Evolutionary conservation across 140 eudicot genomes (phyloP), one percentile per base, ranked within the genome.

Genomic region (Cichorium intybus): DNA sequence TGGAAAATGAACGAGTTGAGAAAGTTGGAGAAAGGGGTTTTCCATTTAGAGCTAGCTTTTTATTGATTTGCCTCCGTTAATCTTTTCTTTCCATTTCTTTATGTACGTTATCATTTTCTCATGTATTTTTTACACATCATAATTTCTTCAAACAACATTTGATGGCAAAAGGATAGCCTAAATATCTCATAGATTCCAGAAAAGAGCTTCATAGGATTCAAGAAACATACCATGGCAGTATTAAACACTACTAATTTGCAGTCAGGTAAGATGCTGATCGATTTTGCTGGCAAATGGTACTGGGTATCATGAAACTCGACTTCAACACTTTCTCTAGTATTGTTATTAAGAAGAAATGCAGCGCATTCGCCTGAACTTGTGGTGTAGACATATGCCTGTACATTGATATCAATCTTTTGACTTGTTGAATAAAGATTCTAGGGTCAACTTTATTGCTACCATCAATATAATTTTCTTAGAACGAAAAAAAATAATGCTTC

Each of bases 251-350:
- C 87, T 28, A 64, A 78, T 64, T 72, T 81, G 86, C 99, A 93
- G 47, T 83, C 95, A 8, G 93, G 99, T 67, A 93, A 82, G 67
- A 93, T 82, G 86, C 97, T 93, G 22, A 93, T 80, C 31, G 99
- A 93, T 64, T 69, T 79, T 1, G 81, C 33, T 50, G 94, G 90
- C 57, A 93, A 60, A 43, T 53, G 46, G 66, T 81, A 89, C 0
- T 79, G 39, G 15, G 61, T 39, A 50, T 75, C 74, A 17, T 24
- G 76, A 62, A 85, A 93, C 16, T 72, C 72, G 7, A 89, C 90
- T 9, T 15, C 27, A 7, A 35, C 87, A 17, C 68, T 58, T 7
- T 66, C 49, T 62, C 31, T 71, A 10, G 31, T 54, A 47, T 71
- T 60, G 27, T 71, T 68, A 69, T 93, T 93, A 54, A 82, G 54